Evolutionary conservation across 805 yeast genomes (phyloP), one percentile per base, ranked within the genome.

Genomic region (Candida mattraensis): DNA sequence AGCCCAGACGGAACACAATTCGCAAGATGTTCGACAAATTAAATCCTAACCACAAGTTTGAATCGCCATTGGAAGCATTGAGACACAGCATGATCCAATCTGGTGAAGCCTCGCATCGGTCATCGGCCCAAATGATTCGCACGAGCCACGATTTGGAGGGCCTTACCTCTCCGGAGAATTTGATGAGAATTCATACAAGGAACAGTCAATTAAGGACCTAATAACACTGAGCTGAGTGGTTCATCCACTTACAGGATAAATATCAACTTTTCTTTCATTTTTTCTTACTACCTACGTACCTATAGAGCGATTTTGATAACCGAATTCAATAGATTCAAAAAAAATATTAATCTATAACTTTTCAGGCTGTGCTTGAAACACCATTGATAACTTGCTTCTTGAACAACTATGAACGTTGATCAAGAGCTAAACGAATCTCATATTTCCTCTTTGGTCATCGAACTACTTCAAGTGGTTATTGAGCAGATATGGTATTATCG

Each of bases 401-500:
- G n/a, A n/a, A n/a, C n/a, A n/a, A n/a, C 8, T 21, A 21, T 21
- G 11, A 21, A 11, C 23, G 11, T 9, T 21, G 23, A 8, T 11
- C 11, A 9, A 8, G 8, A 21, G 8, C 8, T 21, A 9, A 21
- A 21, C 23, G 23, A 21, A 21, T 21, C 11, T 21, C 11, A 9
- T 21, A 21, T 11, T 11, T 21, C n/a, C n/a, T n/a, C n/a, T n/a
- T n/a, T 67, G 5, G 37, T 78, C 5, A 57, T 70, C 18, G 83
- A 77, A 48, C 70, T 78, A 33, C 40, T 80, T 9, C 58, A 64
- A 3, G 74, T 71, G 1, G 67, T 73, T 61, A 50, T 75, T 7
- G 81, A 80, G 40, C 76, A 76, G 26, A 63, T 81, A 1, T 56
- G 81, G 31, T 80, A 72, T 52, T 59, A 70, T 32, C 67, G 78